Evolutionary conservation across 2,329 filamentous ascomycete species (phyloP).

Genomic region (Ophiosphaerella herpotricha): DNA sequence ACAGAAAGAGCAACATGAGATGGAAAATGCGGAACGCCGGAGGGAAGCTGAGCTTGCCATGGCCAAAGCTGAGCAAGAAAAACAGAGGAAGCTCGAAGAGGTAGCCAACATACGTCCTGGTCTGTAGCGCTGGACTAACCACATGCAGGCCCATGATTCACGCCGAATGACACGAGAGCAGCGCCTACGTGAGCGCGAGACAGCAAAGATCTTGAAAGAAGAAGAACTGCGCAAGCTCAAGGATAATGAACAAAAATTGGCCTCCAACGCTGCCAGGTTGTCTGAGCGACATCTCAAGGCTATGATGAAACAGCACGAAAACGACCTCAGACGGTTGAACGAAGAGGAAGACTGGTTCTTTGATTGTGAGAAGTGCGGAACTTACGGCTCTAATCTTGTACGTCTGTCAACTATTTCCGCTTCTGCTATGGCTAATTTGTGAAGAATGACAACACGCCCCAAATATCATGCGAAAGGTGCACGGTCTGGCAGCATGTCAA

Average conservation of each 20-base stretch:
- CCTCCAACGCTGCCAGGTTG: slow-evolving; percentile 56
- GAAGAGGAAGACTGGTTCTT: slow-evolving; percentile 87
- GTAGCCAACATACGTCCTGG: slow-evolving; percentile 37
- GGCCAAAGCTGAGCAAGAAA: slow-evolving; percentile 63
- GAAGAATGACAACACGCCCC: slow-evolving; percentile 88
- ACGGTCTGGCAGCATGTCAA: slow-evolving; percentile 97
- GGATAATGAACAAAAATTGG: slow-evolving; percentile 68
- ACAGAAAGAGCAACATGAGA: slow-evolving; percentile 73
- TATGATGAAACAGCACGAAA: slow-evolving; percentile 79
- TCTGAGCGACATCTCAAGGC: slow-evolving; percentile 82
- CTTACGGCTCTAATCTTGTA: slow-evolving; percentile 79
- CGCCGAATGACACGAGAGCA: slow-evolving; percentile 84
- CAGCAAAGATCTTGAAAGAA: slow-evolving; percentile 80
- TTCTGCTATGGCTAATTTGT: slow-evolving; percentile 16
- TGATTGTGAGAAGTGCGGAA: slow-evolving; percentile 85
- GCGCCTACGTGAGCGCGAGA: slow-evolving; percentile 82
- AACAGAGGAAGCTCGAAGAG: slow-evolving; percentile 68
- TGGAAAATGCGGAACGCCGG: slow-evolving; percentile 71
- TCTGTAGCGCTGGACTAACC: slow-evolving; percentile 23
- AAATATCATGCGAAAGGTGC: slow-evolving; percentile 90
- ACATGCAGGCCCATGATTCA: slow-evolving; percentile 68
- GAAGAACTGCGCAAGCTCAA: slow-evolving; percentile 80
- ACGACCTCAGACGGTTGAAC: slow-evolving; percentile 72
- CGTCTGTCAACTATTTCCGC: slow-evolving; percentile 17
- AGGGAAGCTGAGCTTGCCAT: slow-evolving; percentile 66